A percentile compares a stretch with the other conserved stretches of the same genome.
phyloP scores from a whole-genome alignment of 2,329 filamentous ascomycete species.

The Akanthomyces muscarius region DNA sequence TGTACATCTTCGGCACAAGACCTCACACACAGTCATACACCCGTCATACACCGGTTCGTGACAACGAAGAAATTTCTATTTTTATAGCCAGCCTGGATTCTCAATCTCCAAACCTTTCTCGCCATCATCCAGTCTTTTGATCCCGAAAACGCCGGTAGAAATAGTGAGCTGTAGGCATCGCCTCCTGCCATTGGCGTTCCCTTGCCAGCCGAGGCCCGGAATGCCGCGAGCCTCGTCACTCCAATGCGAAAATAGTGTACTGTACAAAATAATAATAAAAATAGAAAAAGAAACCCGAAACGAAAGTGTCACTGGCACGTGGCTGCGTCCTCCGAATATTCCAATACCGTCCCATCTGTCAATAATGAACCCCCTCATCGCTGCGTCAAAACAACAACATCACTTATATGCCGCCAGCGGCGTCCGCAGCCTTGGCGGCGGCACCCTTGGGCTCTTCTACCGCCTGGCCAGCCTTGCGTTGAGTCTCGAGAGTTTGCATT shows the following conservation, averaged over 20 bases:
- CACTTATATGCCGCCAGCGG: constrained; percentile 14
- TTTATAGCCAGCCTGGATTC: constrained; percentile 2
- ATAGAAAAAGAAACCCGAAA: neutral
- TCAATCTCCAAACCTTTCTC: constrained; percentile 13
- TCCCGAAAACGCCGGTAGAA: constrained; percentile 15
- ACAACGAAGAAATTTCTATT: neutral
- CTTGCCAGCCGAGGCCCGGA: constrained; percentile 17
- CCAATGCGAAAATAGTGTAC: constrained; percentile 15
- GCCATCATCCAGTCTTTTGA: constrained; percentile 10
- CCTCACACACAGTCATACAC: too few relatives aligned
- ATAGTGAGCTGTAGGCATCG: constrained; percentile 9
- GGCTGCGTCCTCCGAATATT: neutral
- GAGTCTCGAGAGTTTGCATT: constrained; percentile 59
- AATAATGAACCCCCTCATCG: neutral
- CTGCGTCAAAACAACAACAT: constrained; percentile 5
- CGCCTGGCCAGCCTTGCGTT: constrained; percentile 19
- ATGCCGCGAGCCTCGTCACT: neutral
- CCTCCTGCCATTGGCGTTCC: neutral
- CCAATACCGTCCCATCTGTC: neutral
- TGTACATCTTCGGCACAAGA: neutral
- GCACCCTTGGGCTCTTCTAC: constrained; percentile 15
- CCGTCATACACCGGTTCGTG: neutral
- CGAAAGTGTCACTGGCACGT: constrained; percentile 20
- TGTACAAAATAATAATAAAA: constrained; percentile 14
- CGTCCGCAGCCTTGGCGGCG: constrained; percentile 14